These are phyloP conservation scores for Graphiopsis chlorocephala DNA, from an alignment of 2,329 filamentous ascomycete species.

Conservation along the genomic window DNA sequence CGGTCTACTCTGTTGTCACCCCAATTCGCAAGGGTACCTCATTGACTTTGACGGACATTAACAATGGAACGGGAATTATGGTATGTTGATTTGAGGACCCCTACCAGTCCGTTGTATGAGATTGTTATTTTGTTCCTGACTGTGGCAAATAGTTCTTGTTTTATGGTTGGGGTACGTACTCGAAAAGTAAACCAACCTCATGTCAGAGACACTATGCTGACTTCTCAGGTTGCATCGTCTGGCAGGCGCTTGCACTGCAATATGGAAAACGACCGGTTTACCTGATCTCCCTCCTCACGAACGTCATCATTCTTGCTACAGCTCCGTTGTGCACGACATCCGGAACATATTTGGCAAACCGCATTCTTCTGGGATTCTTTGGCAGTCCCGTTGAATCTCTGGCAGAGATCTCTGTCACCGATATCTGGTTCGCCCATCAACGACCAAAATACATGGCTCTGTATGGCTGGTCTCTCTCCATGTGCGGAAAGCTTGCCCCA, in stretches of 20 bases:
- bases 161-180: slow-evolving; percentile 38
- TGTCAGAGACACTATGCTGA: neutral
- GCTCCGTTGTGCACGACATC: slow-evolving; percentile 44
- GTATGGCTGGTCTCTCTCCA: slow-evolving; percentile 28
- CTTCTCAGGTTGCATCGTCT: slow-evolving; percentile 43
- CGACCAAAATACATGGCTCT: slow-evolving; percentile 30
- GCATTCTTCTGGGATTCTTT: slow-evolving; percentile 49
- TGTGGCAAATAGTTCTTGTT: slow-evolving; percentile 40
- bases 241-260: slow-evolving; percentile 53
- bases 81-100: neutral
- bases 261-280: slow-evolving; percentile 53
- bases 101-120: neutral
- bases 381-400: slow-evolving; percentile 50
- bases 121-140: slow-evolving; percentile 13
- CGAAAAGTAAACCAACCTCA: neutral
- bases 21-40: slow-evolving; percentile 49
- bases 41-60: slow-evolving; percentile 45
- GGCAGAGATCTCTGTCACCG: slow-evolving; percentile 35
- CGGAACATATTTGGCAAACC: slow-evolving; percentile 48
- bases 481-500: slow-evolving; percentile 34
- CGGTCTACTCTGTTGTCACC: slow-evolving; percentile 51
- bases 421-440: slow-evolving; percentile 33
- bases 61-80: slow-evolving; percentile 46
- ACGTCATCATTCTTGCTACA: slow-evolving; percentile 44
- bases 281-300: slow-evolving; percentile 42